Percentiles rank a stretch among this genome's conserved stretches.
Conservation (phyloP, 2,329 filamentous ascomycete genomes). For the Alternaria sp. region DNA sequence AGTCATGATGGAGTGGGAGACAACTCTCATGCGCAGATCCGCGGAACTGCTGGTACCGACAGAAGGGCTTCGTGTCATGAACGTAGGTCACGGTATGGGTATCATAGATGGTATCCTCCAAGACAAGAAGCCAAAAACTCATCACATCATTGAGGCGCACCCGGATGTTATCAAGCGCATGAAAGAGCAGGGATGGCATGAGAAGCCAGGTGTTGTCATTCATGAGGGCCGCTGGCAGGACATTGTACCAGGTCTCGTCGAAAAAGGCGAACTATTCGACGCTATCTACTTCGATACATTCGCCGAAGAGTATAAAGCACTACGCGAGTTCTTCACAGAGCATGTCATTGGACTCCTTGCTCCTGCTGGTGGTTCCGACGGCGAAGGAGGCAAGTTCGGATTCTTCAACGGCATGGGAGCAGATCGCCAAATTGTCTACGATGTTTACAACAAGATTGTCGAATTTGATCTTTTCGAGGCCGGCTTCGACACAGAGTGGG, state of each 20-base stretch:
- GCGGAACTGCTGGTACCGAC: constrained; percentile 53
- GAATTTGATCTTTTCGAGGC: constrained; percentile 91
- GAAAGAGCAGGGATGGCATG: constrained; percentile 57
- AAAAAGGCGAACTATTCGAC: constrained; percentile 55
- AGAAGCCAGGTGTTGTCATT: constrained; percentile 58
- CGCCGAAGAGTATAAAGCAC: constrained; percentile 87
- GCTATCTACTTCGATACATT: constrained; percentile 95
- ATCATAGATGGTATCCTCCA: constrained; percentile 60
- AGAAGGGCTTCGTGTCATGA: constrained; percentile 56
- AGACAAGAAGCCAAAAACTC: constrained; percentile 52
- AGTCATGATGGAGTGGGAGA: constrained; percentile 64
- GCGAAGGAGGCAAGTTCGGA: constrained; percentile 63
- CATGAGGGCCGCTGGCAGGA: constrained; percentile 62
- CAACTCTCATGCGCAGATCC: constrained; percentile 57
- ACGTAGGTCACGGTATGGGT: constrained; percentile 61
- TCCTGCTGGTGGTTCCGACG: constrained; percentile 51
- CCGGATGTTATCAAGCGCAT: constrained; percentile 57
- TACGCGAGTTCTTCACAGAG: constrained; percentile 88
- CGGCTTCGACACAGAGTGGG: constrained; percentile 89
- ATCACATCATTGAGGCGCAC: constrained; percentile 63
- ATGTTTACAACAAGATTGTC: constrained; percentile 89
- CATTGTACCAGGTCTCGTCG: constrained; percentile 55
- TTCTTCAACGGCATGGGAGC: constrained; percentile 84
- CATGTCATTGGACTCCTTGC: constrained; percentile 82
- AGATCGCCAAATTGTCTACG: constrained; percentile 91